Evolutionary conservation across 352 stramenopile genomes (phyloP).

Genomic region (Blastocystis sp.): DNA sequence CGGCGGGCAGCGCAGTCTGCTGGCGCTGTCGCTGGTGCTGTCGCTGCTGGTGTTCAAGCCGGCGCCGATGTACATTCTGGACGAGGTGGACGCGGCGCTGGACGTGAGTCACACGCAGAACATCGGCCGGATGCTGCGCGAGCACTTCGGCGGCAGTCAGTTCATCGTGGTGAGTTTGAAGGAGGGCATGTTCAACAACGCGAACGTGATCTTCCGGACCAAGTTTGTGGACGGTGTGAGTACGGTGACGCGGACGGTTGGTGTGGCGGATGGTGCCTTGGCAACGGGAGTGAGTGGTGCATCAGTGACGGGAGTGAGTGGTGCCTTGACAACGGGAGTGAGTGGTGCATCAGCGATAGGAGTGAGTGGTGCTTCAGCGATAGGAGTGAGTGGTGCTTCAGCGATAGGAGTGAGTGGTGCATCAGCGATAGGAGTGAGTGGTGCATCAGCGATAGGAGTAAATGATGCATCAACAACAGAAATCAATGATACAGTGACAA

Average conservation of each 20-base stretch:
- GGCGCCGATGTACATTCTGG: slow-evolving; percentile 99
- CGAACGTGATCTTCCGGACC: slow-evolving; percentile 98
- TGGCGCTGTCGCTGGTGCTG: slow-evolving; percentile 94
- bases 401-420: too few species aligned
- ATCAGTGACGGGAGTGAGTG: background rate
- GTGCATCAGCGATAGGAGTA: too few species aligned
- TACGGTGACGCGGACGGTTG: slow-evolving; percentile 85
- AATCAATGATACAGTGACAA: too few species aligned
- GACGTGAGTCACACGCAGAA: slow-evolving; percentile 99
- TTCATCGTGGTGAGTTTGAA: slow-evolving; percentile 99
- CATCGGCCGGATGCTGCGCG: slow-evolving; percentile 98
- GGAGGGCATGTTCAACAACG: slow-evolving; percentile 99
- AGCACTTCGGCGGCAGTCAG: slow-evolving; percentile 95
- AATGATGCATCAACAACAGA: too few species aligned
- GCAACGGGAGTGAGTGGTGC: too few species aligned
- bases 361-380: too few species aligned
- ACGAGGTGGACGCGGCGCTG: slow-evolving; percentile 96
- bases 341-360: background rate
- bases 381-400: too few species aligned
- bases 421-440: too few species aligned
- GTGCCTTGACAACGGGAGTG: background rate
- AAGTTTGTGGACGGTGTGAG: slow-evolving; percentile 99
- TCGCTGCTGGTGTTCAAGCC: slow-evolving; percentile 95
- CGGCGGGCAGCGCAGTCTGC: slow-evolving; percentile 92
- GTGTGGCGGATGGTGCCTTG: slow-evolving; percentile 11